A percentile compares a stretch with the other conserved stretches of the same genome.
phyloP scores from a whole-genome alignment of 352 stramenopile genomes.

The Albugo laibachii region DNA sequence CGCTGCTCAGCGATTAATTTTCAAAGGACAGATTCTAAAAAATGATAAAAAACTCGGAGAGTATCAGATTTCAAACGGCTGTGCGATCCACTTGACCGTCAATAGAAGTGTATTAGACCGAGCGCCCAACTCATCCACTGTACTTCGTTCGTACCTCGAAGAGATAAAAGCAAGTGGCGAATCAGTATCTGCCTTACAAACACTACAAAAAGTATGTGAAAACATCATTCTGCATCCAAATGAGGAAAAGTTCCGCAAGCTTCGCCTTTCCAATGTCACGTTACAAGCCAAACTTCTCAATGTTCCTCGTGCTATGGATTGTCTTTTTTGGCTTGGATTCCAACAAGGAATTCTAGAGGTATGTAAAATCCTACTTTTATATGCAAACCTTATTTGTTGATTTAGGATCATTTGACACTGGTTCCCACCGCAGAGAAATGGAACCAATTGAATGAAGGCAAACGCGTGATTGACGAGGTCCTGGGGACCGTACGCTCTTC shows the following conservation, averaged over 20 bases:
- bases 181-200: slow-evolving; percentile 30
- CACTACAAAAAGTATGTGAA: slow-evolving; percentile 62
- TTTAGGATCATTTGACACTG: slow-evolving; percentile 37
- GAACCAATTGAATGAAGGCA: slow-evolving; percentile 45
- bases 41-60: slow-evolving; percentile 38
- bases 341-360: slow-evolving; percentile 45
- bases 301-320: slow-evolving; percentile 27
- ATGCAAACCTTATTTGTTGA: not conserved
- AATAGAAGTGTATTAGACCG: slow-evolving; percentile 11
- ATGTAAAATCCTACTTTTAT: not conserved
- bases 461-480: slow-evolving; percentile 41
- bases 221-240: slow-evolving; percentile 53
- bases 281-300: slow-evolving; percentile 44
- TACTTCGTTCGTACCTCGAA: slow-evolving; percentile 28
- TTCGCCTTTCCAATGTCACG: slow-evolving; percentile 46
- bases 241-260: slow-evolving; percentile 62
- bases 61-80: slow-evolving; percentile 38
- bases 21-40: slow-evolving; percentile 72
- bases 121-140: slow-evolving; percentile 8
- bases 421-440: slow-evolving; percentile 49
- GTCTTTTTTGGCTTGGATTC: slow-evolving; percentile 44
- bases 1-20: slow-evolving; percentile 61
- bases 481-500: not conserved
- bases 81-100: slow-evolving; percentile 55
- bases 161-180: slow-evolving; percentile 30